Conservation (phyloP, 495 filamentous ascomycete species). For the Melanomma pulvis-pyrius region DNA sequence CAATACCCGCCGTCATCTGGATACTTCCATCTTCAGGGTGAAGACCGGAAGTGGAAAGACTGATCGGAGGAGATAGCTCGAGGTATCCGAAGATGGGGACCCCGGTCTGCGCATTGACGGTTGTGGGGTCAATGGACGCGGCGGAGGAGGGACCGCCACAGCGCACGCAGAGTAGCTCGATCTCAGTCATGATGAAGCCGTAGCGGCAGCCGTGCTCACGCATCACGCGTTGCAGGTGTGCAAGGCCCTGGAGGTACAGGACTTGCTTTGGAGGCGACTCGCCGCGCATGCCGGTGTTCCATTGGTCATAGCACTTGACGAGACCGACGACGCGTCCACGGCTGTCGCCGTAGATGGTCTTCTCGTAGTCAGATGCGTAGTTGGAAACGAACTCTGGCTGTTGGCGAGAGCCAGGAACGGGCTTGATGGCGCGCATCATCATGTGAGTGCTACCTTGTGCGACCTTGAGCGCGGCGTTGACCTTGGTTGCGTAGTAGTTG, state of each 20-base stretch:
- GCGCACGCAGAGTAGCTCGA: conserved; percentile 88
- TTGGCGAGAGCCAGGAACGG: conserved; percentile 41
- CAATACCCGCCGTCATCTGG: conserved; percentile 70
- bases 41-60: conserved; percentile 49
- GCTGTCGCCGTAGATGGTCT: conserved; percentile 70
- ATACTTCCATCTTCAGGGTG: conserved; percentile 46
- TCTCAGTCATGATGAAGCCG: conserved; percentile 93
- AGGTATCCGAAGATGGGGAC: conserved; percentile 83
- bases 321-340: conserved; percentile 83
- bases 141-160: conserved; percentile 40
- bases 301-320: conserved; percentile 84
- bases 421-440: conserved; percentile 50
- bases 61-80: conserved; percentile 69
- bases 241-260: conserved; percentile 80
- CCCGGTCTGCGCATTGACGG: conserved; percentile 50
- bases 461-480: conserved; percentile 75
- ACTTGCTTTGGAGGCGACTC: conserved; percentile 78
- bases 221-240: conserved; percentile 85
- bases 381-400: conserved; percentile 67
- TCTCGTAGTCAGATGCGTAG: conserved; percentile 70
- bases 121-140: conserved; percentile 42
- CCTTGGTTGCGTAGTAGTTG: conserved; percentile 71
- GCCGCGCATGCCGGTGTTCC: conserved; percentile 91
- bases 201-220: conserved; percentile 90
- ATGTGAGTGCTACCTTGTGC: conserved; percentile 64